These are phyloP conservation scores for Penicillium bovifimosum DNA, from an alignment of 495 filamentous ascomycete genomes.

Conservation along the genomic window DNA sequence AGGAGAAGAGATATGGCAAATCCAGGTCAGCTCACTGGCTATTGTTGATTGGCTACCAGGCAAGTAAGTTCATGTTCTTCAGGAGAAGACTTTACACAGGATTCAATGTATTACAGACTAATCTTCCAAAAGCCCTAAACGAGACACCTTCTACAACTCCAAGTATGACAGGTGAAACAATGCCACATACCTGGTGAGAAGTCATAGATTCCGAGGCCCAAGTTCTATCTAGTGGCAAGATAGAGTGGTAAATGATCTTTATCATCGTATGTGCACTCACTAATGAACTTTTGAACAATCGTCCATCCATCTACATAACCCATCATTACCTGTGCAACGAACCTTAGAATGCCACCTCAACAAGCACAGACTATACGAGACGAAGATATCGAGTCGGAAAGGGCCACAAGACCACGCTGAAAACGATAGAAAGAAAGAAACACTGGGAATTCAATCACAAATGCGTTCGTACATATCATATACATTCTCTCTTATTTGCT, in stretches of 20 bases:
- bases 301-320: neutral
- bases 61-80: too few relatives aligned
- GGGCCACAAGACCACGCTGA: neutral
- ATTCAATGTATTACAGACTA: too few relatives aligned
- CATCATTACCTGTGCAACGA: constrained; percentile 1
- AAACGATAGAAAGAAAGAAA: neutral
- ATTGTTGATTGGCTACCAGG: too few relatives aligned
- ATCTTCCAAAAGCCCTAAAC: too few relatives aligned
- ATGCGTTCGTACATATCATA: neutral
- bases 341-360: neutral
- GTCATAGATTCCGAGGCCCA: neutral
- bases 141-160: too few relatives aligned
- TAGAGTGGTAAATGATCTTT: too few relatives aligned
- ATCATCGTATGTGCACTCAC: neutral
- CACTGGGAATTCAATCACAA: neutral
- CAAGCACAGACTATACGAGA: too few relatives aligned
- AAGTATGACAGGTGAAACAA: constrained; percentile 2
- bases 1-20: too few relatives aligned
- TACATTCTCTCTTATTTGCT: neutral
- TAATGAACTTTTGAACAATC: neutral
- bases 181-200: neutral
- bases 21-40: too few relatives aligned
- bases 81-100: too few relatives aligned
- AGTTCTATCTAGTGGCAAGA: too few relatives aligned
- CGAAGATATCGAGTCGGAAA: too few relatives aligned